phyloP scores from a whole-genome alignment of 768 basidiomycete genomes.

The Serendipita sp. region DNA sequence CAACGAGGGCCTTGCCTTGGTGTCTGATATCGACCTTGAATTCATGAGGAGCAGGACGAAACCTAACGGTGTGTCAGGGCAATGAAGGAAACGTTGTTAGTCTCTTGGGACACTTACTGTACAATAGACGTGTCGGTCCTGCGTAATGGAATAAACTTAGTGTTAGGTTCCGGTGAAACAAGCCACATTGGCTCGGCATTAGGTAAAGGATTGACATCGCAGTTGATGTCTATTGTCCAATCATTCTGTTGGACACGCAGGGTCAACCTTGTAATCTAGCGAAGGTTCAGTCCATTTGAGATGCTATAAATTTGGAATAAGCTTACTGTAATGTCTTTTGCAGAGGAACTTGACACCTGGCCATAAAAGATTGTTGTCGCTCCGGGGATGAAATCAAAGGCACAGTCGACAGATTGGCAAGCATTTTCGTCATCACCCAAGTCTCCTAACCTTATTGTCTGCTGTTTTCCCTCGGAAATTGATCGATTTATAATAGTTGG shows the following conservation, averaged over 20 bases:
- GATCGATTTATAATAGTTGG: slow-evolving; percentile 38
- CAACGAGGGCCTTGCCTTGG: slow-evolving; percentile 53
- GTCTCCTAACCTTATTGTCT: not conserved
- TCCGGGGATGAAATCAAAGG: slow-evolving; percentile 44
- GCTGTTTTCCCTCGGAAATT: not conserved
- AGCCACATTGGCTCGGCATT: not conserved
- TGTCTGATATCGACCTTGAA: slow-evolving; percentile 42
- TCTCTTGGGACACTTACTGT: slow-evolving; percentile 7
- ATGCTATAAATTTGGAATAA: slow-evolving; percentile 21
- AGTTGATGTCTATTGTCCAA: slow-evolving; percentile 53
- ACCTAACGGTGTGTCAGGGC: slow-evolving; percentile 11
- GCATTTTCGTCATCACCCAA: not conserved
- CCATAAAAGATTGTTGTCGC: slow-evolving; percentile 17
- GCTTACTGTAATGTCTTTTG: too few species aligned
- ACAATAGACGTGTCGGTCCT: slow-evolving; percentile 27
- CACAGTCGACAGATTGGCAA: slow-evolving; percentile 17
- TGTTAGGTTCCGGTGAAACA: slow-evolving; percentile 18
- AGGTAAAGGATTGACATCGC: slow-evolving; percentile 25
- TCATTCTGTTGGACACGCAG: slow-evolving; percentile 38
- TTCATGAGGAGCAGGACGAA: slow-evolving; percentile 37
- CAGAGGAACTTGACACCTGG: slow-evolving; percentile 3
- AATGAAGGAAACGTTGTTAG: slow-evolving; percentile 11
- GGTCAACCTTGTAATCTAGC: slow-evolving; percentile 18
- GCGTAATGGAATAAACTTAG: slow-evolving; percentile 34
- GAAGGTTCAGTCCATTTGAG: slow-evolving; percentile 10